Percentiles rank a stretch among this genome's conserved stretches.
phyloP scores from a whole-genome alignment of 441 rosid genomes.

The Pelargonium australe region DNA sequence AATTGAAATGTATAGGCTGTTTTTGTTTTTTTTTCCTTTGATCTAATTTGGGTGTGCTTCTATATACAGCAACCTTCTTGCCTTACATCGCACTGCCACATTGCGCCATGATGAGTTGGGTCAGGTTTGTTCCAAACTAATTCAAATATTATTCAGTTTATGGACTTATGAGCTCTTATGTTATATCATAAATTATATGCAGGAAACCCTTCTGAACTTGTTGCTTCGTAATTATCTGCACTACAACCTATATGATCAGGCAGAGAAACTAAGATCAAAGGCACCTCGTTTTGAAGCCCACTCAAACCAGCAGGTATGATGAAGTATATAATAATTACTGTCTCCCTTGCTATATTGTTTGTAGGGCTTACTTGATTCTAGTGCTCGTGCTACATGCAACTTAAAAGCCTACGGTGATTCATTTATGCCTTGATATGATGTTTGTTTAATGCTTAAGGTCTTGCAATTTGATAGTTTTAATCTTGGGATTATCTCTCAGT shows the following conservation, averaged over 20 bases:
- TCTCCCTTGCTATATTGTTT: background rate
- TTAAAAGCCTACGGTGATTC: background rate
- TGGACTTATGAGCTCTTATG: background rate
- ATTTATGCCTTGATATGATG: background rate
- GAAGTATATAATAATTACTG: background rate
- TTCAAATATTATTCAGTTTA: background rate
- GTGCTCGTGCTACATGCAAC: background rate
- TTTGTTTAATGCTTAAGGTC: background rate
- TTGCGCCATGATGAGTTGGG: conserved; percentile 24
- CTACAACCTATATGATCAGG: conserved; percentile 56
- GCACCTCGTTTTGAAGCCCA: conserved; percentile 68
- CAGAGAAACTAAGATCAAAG: conserved; percentile 56
- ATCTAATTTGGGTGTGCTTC: background rate
- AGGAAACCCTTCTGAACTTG: conserved; percentile 39
- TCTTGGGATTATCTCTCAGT: no score
- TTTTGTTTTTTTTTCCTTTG: background rate
- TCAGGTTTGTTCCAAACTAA: conserved; percentile 14
- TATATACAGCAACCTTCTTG: conserved; percentile 1
- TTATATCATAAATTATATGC: background rate
- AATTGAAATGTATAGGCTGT: background rate
- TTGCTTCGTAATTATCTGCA: conserved; percentile 53
- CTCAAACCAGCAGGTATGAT: conserved; percentile 51
- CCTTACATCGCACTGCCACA: conserved; percentile 19
- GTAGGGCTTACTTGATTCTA: background rate
- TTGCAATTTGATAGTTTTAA: no score